Percentiles rank a stretch among this genome's conserved stretches.
Evolutionary conservation across 352 stramenopile genomes (phyloP).

Genomic region (Globisporangium takayamanum): DNA sequence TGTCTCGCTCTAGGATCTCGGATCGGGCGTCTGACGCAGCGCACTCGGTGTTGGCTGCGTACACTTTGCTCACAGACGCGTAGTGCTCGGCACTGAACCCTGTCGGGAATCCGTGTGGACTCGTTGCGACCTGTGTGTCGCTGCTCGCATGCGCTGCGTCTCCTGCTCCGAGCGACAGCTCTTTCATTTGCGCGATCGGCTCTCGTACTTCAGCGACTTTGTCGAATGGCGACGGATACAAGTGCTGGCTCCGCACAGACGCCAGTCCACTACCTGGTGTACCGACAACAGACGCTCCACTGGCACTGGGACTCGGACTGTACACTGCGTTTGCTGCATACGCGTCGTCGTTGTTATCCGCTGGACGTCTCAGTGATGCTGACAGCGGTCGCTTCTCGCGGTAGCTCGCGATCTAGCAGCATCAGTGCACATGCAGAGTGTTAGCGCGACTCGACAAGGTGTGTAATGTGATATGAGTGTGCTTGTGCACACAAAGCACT

Average conservation of each 20-base stretch:
- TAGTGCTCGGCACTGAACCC: constrained; percentile 14
- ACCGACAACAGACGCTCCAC: neutral
- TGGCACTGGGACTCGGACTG: neutral
- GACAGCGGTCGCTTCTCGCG: constrained; percentile 49
- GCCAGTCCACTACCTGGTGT: neutral
- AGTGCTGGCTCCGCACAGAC: constrained; percentile 5
- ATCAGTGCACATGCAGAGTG: neutral
- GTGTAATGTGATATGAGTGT: neutral
- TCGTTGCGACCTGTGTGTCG: neutral
- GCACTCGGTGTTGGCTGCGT: constrained; percentile 11
- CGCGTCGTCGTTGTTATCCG: constrained; percentile 29
- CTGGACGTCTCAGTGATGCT: constrained; percentile 8
- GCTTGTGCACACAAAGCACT: neutral
- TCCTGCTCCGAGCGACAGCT: constrained; percentile 10
- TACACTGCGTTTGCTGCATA: constrained; percentile 2
- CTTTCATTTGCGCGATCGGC: constrained; percentile 18
- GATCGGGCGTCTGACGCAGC: constrained; percentile 13
- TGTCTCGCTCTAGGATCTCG: constrained; percentile 68
- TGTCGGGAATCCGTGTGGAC: neutral
- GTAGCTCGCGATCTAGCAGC: constrained; percentile 69
- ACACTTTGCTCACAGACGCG: constrained; percentile 4
- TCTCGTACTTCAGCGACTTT: constrained; percentile 36
- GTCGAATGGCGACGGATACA: constrained; percentile 11
- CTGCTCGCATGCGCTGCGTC: neutral
- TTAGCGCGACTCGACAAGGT: neutral